Percentiles rank a stretch among this genome's conserved stretches.
Conservation (phyloP, 2,329 filamentous ascomycete genomes). For the Fulvia fulva region DNA sequence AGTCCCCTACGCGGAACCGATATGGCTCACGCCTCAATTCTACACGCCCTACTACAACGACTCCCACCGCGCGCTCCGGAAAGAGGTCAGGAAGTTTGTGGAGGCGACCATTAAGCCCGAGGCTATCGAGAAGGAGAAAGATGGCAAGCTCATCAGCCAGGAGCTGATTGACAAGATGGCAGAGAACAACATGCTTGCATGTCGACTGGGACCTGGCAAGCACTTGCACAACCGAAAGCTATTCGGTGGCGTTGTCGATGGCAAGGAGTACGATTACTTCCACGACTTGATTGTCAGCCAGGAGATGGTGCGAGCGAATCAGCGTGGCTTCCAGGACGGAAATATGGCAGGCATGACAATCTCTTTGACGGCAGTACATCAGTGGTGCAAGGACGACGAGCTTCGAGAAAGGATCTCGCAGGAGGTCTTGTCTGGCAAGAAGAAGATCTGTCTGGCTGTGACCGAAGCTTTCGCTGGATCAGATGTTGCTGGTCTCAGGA, state of each 20-base stretch:
- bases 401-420: constrained; percentile 64
- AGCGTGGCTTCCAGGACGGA: constrained; percentile 81
- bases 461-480: constrained; percentile 84
- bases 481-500: constrained; percentile 75
- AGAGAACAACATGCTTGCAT: constrained; percentile 68
- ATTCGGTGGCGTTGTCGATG: constrained; percentile 65
- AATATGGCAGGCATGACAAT: constrained; percentile 87
- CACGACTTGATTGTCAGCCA: constrained; percentile 75
- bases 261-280: constrained; percentile 82
- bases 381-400: constrained; percentile 67
- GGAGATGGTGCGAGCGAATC: constrained; percentile 67
- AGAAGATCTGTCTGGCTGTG: constrained; percentile 85
- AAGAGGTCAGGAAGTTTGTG: constrained; percentile 67
- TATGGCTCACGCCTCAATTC: constrained; percentile 76
- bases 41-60: constrained; percentile 78
- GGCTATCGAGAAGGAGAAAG: constrained; percentile 70
- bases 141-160: constrained; percentile 65
- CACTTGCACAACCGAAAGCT: constrained; percentile 70
- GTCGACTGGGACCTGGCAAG: constrained; percentile 78
- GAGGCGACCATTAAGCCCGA: constrained; percentile 69
- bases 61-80: constrained; percentile 64
- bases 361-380: constrained; percentile 71
- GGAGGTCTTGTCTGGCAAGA: constrained; percentile 73
- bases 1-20: constrained; percentile 79
- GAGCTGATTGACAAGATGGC: constrained; percentile 76